A percentile compares a stretch with the other conserved stretches of the same genome.
Conservation (phyloP, 371 early-diverging fungal species). For the Mucor sp. region DNA sequence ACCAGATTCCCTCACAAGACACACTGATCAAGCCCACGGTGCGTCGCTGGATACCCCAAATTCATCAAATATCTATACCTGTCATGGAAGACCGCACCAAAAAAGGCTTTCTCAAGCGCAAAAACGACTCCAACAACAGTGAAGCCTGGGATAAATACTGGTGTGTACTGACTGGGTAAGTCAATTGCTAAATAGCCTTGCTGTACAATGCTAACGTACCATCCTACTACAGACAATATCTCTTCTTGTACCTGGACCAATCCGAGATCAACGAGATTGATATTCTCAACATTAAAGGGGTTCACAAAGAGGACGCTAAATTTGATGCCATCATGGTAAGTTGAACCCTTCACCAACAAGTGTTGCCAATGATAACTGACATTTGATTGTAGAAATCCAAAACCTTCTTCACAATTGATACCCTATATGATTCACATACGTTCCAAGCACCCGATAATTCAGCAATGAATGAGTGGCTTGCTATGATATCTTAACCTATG, state of each 20-base stretch:
- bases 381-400: constrained; percentile 16
- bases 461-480: constrained; percentile 23
- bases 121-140: constrained; percentile 10
- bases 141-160: constrained; percentile 25
- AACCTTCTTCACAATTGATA: constrained; percentile 28
- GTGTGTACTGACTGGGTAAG: constrained; percentile 30
- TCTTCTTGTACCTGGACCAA: constrained; percentile 32
- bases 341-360: background rate
- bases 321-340: constrained; percentile 17
- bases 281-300: constrained; percentile 25
- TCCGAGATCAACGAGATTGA: constrained; percentile 23
- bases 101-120: constrained; percentile 20
- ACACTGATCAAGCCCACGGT: background rate
- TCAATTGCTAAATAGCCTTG: background rate
- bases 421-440: constrained; percentile 25
- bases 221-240: constrained; percentile 18
- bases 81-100: constrained; percentile 7
- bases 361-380: background rate
- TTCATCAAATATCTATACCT: constrained; percentile 18
- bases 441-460: constrained; percentile 25
- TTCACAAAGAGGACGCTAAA: constrained; percentile 18
- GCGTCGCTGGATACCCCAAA: constrained; percentile 19
- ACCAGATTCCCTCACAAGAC: background rate
- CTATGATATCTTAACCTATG: constrained; percentile 11
- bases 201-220: background rate